Evolutionary conservation across 768 basidiomycete genomes (phyloP).

Genomic region (Hericium alpestre): DNA sequence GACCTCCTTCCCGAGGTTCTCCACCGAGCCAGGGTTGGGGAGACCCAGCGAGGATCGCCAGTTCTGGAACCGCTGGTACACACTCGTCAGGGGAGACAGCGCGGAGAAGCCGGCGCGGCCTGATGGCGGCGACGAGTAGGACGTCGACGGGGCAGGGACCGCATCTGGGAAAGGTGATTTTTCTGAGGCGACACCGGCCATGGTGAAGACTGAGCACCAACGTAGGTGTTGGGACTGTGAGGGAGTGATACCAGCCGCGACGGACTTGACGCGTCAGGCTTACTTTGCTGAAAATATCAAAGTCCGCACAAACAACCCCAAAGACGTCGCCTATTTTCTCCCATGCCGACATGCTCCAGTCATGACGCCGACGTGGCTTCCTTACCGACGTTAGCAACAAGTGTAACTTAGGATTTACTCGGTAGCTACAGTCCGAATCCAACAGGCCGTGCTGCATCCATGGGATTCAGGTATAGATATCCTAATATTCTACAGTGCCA

Average conservation of each 20-base stretch:
- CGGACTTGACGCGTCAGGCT: background rate
- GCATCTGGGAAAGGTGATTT: background rate
- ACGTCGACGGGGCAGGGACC: background rate
- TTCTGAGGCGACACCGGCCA: slow-evolving; percentile 9
- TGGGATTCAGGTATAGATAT: background rate
- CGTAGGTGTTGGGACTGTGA: too few relatives aligned
- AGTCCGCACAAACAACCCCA: background rate
- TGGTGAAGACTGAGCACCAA: background rate
- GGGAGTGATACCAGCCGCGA: slow-evolving; percentile 1
- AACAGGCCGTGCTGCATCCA: background rate
- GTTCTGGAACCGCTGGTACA: slow-evolving; percentile 62
- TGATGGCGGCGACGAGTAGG: slow-evolving; percentile 3
- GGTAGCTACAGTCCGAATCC: background rate
- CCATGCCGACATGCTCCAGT: background rate
- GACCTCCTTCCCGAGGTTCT: slow-evolving; percentile 89
- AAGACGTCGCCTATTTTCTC: background rate
- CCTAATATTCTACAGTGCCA: slow-evolving; percentile 4
- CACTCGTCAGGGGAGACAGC: slow-evolving; percentile 47
- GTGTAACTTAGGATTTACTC: background rate
- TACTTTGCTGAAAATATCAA: background rate
- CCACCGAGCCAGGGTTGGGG: slow-evolving; percentile 85
- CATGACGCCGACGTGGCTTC: background rate
- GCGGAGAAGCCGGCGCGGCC: background rate
- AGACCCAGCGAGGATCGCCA: slow-evolving; percentile 79
- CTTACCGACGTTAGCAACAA: background rate